These are phyloP conservation scores for Lipomyces mesembrius DNA, from an alignment of 805 yeast species.

Conservation along the genomic window DNA sequence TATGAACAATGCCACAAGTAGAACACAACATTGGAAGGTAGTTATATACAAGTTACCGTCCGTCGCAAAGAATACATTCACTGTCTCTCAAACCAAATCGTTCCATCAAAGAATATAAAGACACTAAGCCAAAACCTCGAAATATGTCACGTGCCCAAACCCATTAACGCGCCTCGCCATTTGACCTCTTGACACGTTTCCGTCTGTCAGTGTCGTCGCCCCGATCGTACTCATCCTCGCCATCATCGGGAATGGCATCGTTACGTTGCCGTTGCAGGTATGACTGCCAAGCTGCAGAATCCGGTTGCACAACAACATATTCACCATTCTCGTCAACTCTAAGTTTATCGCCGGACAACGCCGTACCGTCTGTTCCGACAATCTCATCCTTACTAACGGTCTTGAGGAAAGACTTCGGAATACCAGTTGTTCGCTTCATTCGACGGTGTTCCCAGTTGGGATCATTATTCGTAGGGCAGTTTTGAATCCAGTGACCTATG, in stretches of 20 bases:
- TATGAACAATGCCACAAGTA: no score
- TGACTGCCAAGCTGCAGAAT: constrained; percentile 50
- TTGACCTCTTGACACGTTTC: constrained; percentile 2
- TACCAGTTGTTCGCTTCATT: constrained; percentile 93
- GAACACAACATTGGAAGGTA: not conserved
- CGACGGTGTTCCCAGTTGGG: constrained; percentile 93
- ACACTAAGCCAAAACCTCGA: not conserved
- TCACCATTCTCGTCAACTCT: constrained; percentile 95
- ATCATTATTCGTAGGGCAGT: constrained; percentile 92
- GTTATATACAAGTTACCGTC: not conserved
- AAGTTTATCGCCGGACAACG: constrained; percentile 47
- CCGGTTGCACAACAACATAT: constrained; percentile 95
- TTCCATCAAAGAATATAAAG: not conserved
- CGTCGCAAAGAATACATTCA: not conserved
- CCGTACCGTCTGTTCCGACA: constrained; percentile 47
- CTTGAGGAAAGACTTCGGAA: constrained; percentile 88
- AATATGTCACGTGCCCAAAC: not conserved
- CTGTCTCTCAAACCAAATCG: not conserved
- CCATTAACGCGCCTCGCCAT: not conserved
- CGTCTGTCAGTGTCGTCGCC: constrained; percentile 13
- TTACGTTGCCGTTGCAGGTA: constrained; percentile 31
- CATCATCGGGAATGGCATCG: constrained; percentile 9
- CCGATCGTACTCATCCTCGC: constrained; percentile 16
- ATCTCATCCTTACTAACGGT: constrained; percentile 72
- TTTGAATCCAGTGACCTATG: constrained; percentile 83